Evolutionary conservation across 2,329 filamentous ascomycete genomes (phyloP).

Genomic region (Seiridium unicorne): DNA sequence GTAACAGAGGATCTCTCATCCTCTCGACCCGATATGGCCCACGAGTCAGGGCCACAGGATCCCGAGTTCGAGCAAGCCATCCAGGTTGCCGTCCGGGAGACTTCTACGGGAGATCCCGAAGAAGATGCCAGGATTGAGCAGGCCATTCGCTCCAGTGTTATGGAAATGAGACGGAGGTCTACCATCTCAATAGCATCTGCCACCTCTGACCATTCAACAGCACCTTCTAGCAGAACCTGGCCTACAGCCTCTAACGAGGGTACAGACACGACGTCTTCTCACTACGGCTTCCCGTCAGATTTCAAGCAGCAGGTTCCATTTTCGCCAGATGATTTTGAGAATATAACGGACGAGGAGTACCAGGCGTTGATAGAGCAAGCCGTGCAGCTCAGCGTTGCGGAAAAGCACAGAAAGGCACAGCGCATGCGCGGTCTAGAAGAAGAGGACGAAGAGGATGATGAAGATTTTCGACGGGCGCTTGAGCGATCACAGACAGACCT

Average conservation of each 20-base stretch:
- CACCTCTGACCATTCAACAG: neutral
- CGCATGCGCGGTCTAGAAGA: constrained; percentile 19
- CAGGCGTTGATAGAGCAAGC: constrained; percentile 56
- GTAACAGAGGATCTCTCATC: constrained; percentile 17
- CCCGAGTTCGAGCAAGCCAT: constrained; percentile 71
- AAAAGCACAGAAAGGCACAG: constrained; percentile 19
- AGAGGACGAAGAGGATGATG: constrained; percentile 12
- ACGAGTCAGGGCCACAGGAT: constrained; percentile 39
- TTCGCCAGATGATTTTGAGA: constrained; percentile 34
- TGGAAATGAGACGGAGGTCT: constrained; percentile 42
- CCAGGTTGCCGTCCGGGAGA: constrained; percentile 64
- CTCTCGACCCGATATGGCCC: constrained; percentile 10
- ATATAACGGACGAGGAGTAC: constrained; percentile 56
- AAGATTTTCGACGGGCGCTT: constrained; percentile 19
- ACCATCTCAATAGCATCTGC: constrained; percentile 15
- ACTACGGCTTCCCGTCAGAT: constrained; percentile 20
- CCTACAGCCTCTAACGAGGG: neutral
- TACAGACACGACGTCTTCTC: neutral
- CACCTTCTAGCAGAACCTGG: neutral
- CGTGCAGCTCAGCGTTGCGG: constrained; percentile 48
- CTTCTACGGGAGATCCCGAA: constrained; percentile 64
- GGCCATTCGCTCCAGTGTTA: constrained; percentile 71
- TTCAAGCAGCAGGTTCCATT: constrained; percentile 16
- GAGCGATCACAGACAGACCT: constrained; percentile 21
- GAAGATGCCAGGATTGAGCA: constrained; percentile 72